Conservation (phyloP, 2,329 filamentous ascomycete species). For the Zelopaecilomyces penicillatus region DNA sequence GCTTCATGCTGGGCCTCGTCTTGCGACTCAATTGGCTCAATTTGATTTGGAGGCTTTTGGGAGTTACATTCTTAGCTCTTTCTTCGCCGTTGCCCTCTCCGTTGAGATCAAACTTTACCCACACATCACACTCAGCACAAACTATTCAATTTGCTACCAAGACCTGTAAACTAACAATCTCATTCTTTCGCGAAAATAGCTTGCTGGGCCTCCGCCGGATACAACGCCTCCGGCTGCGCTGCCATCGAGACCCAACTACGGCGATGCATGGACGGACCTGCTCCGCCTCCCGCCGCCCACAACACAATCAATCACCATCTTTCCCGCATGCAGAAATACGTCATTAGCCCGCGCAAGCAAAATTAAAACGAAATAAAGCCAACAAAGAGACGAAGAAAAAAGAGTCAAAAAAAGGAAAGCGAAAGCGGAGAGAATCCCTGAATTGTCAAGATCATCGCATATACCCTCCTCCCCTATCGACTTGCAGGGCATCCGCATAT, state of each 20-base stretch:
- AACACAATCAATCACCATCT: conserved; percentile 94
- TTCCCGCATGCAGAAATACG: conserved; percentile 63
- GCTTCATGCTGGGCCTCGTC: neutral
- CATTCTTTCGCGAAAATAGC: conserved; percentile 37
- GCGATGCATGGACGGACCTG: conserved; percentile 72
- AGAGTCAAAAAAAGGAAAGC: neutral
- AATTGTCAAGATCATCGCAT: conserved; percentile 1
- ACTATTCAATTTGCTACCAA: too few species aligned
- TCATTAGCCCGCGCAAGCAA: conserved; percentile 40
- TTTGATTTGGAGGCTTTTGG: too few species aligned
- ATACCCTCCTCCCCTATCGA: neutral
- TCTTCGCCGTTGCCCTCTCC: too few species aligned
- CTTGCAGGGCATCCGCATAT: too few species aligned
- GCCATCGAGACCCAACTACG: conserved; percentile 53
- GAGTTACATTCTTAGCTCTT: neutral
- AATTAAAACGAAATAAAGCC: conserved; percentile 16
- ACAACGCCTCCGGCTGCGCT: conserved; percentile 51
- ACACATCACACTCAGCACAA: too few species aligned
- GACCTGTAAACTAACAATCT: too few species aligned
- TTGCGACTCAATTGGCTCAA: too few species aligned
- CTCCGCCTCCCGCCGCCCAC: conserved; percentile 37
- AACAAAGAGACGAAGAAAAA: neutral
- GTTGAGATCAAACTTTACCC: too few species aligned
- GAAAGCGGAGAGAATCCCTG: neutral
- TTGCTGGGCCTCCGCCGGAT: conserved; percentile 76